Percentiles rank a stretch among this genome's conserved stretches.
phyloP scores from a whole-genome alignment of 1,139 yeast species.

The Torulaspora globosa region DNA sequence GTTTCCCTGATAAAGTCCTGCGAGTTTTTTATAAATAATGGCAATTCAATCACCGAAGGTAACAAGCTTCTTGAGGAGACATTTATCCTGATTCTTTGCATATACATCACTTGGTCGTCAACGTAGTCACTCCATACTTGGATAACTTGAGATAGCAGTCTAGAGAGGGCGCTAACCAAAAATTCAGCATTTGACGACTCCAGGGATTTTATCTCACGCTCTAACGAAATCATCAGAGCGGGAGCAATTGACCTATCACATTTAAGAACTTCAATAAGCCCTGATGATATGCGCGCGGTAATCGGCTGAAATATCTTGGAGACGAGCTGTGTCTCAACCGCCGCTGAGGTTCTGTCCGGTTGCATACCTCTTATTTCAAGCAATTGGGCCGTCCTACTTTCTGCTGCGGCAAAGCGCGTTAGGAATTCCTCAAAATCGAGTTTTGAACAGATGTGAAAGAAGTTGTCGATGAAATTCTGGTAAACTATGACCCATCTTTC shows the following conservation, averaged over 20 bases:
- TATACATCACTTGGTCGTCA: slow-evolving; percentile 49
- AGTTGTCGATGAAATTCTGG: slow-evolving; percentile 58
- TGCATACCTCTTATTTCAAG: slow-evolving; percentile 42
- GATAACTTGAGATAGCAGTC: slow-evolving; percentile 50
- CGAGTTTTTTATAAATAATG: slow-evolving; percentile 44
- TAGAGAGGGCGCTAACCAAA: slow-evolving; percentile 50
- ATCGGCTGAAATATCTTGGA: slow-evolving; percentile 54
- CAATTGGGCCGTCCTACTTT: slow-evolving; percentile 36
- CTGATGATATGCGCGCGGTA: slow-evolving; percentile 38
- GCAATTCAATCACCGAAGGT: slow-evolving; percentile 44
- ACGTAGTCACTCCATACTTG: slow-evolving; percentile 59
- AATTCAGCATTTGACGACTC: slow-evolving; percentile 65
- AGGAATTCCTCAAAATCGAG: slow-evolving; percentile 50
- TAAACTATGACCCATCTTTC: slow-evolving; percentile 49
- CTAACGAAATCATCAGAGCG: slow-evolving; percentile 42
- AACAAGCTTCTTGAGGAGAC: slow-evolving; percentile 44
- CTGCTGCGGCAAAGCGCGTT: slow-evolving; percentile 39
- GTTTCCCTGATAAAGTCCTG: slow-evolving; percentile 20
- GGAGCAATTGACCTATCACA: slow-evolving; percentile 43
- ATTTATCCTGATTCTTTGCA: slow-evolving; percentile 48
- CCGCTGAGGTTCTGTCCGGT: slow-evolving; percentile 52
- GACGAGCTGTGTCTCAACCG: slow-evolving; percentile 50
- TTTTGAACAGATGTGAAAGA: slow-evolving; percentile 60
- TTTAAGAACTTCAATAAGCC: slow-evolving; percentile 41
- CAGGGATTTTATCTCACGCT: slow-evolving; percentile 37